Conservation (phyloP, 148 eudicot species). For the Fagopyrum tataricum region DNA sequence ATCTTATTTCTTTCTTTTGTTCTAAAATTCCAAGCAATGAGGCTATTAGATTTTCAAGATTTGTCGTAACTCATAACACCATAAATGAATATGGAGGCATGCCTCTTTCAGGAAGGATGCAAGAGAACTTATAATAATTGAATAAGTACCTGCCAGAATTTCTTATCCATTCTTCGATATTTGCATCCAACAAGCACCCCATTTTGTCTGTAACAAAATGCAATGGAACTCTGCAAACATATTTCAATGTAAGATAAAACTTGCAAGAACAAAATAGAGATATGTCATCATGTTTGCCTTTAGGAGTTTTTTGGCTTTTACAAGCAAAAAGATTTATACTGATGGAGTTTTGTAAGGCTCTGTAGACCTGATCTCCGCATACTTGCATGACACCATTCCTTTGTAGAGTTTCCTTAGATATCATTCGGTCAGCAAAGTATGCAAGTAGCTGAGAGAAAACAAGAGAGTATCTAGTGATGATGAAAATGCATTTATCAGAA, state of each 20-base stretch:
- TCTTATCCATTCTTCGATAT: constrained; percentile 31
- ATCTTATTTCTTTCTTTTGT: background rate
- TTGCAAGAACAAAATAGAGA: background rate
- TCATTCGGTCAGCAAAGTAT: constrained; percentile 37
- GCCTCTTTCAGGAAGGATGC: background rate
- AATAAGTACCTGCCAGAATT: constrained; percentile 47
- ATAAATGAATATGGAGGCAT: background rate
- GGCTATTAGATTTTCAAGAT: background rate
- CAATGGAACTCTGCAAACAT: constrained; percentile 35
- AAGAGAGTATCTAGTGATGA: background rate
- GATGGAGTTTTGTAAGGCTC: background rate
- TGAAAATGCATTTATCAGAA: background rate
- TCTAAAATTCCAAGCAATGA: background rate
- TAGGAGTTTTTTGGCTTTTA: no score
- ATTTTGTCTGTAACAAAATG: constrained; percentile 39
- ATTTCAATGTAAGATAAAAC: background rate
- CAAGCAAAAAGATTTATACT: background rate
- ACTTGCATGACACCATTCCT: constrained; percentile 43
- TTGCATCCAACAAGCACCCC: constrained; percentile 40
- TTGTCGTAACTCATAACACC: background rate
- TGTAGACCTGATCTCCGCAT: constrained; percentile 28
- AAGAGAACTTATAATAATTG: background rate
- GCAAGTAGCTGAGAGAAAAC: constrained; percentile 26
- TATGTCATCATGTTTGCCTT: background rate
- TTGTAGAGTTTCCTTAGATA: constrained; percentile 26